Evolutionary conservation across 1,284 basidiomycete species (phyloP).

Genomic region (Malassezia psittaci): DNA sequence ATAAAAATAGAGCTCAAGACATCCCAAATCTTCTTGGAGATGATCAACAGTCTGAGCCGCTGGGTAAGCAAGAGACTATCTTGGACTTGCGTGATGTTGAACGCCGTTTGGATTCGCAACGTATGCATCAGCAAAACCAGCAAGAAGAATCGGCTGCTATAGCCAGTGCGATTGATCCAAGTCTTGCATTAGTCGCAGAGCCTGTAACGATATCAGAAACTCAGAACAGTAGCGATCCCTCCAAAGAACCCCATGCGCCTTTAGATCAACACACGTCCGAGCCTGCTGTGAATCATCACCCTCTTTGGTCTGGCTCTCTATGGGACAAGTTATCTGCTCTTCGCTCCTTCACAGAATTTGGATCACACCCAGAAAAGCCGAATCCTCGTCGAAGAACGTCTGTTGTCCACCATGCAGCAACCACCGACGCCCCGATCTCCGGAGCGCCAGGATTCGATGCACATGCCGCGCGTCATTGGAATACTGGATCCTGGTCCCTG

Average conservation of each 20-base stretch:
- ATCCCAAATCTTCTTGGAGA: too few species aligned
- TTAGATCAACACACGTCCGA: background rate
- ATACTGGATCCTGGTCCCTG: slow-evolving; percentile 40
- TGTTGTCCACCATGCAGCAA: slow-evolving; percentile 3
- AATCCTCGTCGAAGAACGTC: background rate
- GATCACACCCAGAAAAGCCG: background rate
- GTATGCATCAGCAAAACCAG: background rate
- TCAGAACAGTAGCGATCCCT: background rate
- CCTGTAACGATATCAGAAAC: background rate
- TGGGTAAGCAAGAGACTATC: slow-evolving; percentile 17
- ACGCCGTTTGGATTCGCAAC: slow-evolving; percentile 26
- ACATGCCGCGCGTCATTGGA: slow-evolving; percentile 26
- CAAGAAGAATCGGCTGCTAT: slow-evolving; percentile 1
- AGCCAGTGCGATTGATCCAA: slow-evolving; percentile 2
- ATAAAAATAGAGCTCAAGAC: too few species aligned
- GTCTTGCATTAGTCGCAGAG: slow-evolving; percentile 9
- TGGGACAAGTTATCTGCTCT: slow-evolving; percentile 11
- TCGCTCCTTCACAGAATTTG: background rate
- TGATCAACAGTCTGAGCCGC: too few species aligned
- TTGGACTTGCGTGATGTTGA: slow-evolving; percentile 42
- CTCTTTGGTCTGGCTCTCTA: slow-evolving; percentile 3
- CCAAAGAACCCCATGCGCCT: too few species aligned
- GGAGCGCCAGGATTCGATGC: slow-evolving; percentile 42
- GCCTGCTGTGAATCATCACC: background rate
- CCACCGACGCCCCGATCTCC: slow-evolving; percentile 6